phyloP scores from a whole-genome alignment of 805 yeast genomes.

The Spathaspora hagerdaliae region DNA sequence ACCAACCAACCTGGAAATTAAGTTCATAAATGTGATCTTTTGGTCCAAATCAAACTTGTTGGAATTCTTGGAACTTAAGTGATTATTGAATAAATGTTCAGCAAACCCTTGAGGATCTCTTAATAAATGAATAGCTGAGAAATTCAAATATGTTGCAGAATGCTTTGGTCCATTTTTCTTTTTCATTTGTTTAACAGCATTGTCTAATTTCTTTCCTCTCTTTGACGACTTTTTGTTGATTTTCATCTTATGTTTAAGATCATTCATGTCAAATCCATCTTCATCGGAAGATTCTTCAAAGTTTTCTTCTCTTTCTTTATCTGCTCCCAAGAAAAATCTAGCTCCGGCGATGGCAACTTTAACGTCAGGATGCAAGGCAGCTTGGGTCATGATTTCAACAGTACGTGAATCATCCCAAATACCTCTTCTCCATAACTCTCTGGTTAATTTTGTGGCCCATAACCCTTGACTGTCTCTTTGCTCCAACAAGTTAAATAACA shows the following conservation, averaged over 20 bases:
- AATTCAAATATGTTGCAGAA: conserved; percentile 72
- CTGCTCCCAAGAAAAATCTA: conserved; percentile 90
- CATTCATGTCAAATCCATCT: conserved; percentile 64
- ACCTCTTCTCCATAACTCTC: conserved; percentile 96
- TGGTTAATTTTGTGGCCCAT: conserved; percentile 93
- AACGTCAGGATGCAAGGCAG: conserved; percentile 80
- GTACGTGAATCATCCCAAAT: conserved; percentile 97
- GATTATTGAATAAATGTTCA: conserved; percentile 70
- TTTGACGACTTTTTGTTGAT: conserved; percentile 80
- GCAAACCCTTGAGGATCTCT: conserved; percentile 99
- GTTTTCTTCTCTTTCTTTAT: conserved; percentile 84
- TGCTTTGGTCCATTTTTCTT: conserved; percentile 55
- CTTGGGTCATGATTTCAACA: conserved; percentile 96
- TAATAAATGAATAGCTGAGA: conserved; percentile 88
- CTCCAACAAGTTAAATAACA: conserved; percentile 81
- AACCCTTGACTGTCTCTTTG: conserved; percentile 75
- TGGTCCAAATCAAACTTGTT: conserved; percentile 81
- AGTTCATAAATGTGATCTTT: conserved; percentile 81
- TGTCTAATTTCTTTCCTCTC: conserved; percentile 74
- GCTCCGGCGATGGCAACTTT: conserved; percentile 91
- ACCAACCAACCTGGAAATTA: conserved; percentile 86
- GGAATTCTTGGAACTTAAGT: conserved; percentile 64
- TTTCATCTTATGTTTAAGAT: conserved; percentile 74
- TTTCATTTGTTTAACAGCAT: conserved; percentile 65
- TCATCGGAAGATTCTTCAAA: conserved; percentile 72